These are phyloP conservation scores for Lactarius quietus DNA, from an alignment of 768 basidiomycete genomes.

Conservation along the genomic window DNA sequence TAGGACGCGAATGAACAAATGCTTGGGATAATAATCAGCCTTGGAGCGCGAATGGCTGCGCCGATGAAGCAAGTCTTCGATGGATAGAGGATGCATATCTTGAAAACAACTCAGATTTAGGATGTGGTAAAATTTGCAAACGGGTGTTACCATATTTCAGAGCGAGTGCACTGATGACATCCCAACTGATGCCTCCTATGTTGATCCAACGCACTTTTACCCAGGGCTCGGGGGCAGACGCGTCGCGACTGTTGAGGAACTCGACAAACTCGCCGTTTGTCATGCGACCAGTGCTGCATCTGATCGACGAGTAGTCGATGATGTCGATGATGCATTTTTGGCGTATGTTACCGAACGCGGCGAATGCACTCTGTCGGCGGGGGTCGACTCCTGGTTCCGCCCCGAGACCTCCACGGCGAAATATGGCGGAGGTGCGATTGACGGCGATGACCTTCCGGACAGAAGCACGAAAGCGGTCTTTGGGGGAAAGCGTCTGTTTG, in stretches of 20 bases:
- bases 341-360: constrained; percentile 53
- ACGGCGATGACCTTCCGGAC: constrained; percentile 64
- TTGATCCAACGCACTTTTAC: constrained; percentile 74
- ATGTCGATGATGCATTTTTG: constrained; percentile 65
- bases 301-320: constrained; percentile 58
- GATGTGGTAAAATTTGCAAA: not conserved
- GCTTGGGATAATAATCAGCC: constrained; percentile 64
- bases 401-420: constrained; percentile 43
- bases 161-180: constrained; percentile 65
- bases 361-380: constrained; percentile 52
- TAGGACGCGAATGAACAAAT: constrained; percentile 67
- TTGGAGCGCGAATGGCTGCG: constrained; percentile 54
- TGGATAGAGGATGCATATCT: constrained; percentile 68
- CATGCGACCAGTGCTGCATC: constrained; percentile 52
- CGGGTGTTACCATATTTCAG: constrained; percentile 53
- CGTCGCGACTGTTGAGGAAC: constrained; percentile 44
- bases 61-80: constrained; percentile 65
- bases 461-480: constrained; percentile 49
- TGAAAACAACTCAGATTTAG: not conserved
- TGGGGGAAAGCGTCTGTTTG: constrained; percentile 41
- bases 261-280: constrained; percentile 59
- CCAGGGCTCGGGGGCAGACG: constrained; percentile 53
- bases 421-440: constrained; percentile 47
- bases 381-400: constrained; percentile 74
- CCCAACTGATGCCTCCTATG: constrained; percentile 65